Evolutionary conservation across 768 basidiomycete species (phyloP).

Genomic region (Amylocystis lapponica): DNA sequence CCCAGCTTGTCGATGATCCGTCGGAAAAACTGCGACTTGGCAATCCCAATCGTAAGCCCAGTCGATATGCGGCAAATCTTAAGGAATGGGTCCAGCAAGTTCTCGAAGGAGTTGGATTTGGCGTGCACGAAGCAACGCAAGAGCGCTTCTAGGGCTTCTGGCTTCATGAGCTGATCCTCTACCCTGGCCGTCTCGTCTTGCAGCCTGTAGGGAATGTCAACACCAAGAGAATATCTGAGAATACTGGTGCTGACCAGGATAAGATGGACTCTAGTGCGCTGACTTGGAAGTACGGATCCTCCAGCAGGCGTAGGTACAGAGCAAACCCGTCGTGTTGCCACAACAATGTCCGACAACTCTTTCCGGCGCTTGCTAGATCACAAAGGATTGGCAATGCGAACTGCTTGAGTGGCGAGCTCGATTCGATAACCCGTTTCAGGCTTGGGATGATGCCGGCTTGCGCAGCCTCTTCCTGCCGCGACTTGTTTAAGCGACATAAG

Average conservation of each 20-base stretch:
- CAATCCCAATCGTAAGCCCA: conserved; percentile 65
- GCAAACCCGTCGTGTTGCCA: conserved; percentile 92
- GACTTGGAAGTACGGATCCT: conserved; percentile 89
- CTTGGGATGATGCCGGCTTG: conserved; percentile 92
- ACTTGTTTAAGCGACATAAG: conserved; percentile 90
- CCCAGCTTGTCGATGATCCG: conserved; percentile 79
- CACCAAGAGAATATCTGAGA: neutral
- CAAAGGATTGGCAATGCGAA: conserved; percentile 96
- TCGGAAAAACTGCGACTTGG: conserved; percentile 81
- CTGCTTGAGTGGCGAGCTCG: conserved; percentile 89
- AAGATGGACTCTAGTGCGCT: conserved; percentile 86
- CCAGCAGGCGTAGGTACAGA: conserved; percentile 72
- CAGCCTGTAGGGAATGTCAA: conserved; percentile 47
- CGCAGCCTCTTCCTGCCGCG: conserved; percentile 94
- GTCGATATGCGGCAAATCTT: conserved; percentile 85
- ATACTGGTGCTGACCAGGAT: conserved; percentile 59
- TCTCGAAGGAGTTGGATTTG: conserved; percentile 89
- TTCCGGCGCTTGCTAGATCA: conserved; percentile 92
- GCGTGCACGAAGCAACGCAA: conserved; percentile 77
- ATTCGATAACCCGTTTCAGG: conserved; percentile 82
- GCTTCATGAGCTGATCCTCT: conserved; percentile 79
- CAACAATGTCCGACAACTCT: conserved; percentile 80
- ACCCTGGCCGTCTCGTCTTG: conserved; percentile 94
- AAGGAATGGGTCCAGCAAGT: conserved; percentile 85
- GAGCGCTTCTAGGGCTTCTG: conserved; percentile 57